These are phyloP conservation scores for Paecilomyces dactylethromorphus DNA, from an alignment of 2,329 filamentous ascomycete species.

Conservation along the genomic window DNA sequence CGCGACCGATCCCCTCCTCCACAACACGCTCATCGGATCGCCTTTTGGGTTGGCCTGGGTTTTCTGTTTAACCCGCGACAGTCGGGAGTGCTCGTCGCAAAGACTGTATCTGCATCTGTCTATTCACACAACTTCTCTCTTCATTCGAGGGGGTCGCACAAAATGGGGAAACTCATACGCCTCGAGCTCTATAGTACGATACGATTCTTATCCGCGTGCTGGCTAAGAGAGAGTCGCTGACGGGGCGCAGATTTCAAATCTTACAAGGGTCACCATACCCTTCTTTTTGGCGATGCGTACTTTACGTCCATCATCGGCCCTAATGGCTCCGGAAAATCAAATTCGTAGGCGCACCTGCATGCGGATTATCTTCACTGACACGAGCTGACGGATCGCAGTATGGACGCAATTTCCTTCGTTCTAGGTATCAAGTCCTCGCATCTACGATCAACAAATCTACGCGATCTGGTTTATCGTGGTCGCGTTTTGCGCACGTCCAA, in stretches of 20 bases:
- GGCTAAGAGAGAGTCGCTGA: slow-evolving; percentile 16
- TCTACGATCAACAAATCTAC: slow-evolving; percentile 84
- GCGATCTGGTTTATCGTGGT: slow-evolving; percentile 92
- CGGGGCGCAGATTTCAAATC: slow-evolving; percentile 82
- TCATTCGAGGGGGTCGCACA: slow-evolving; percentile 24
- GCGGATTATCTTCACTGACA: background rate
- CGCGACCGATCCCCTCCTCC: background rate
- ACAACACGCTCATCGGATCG: background rate
- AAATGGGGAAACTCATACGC: slow-evolving; percentile 92
- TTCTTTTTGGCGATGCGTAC: slow-evolving; percentile 95
- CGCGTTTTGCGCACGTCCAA: slow-evolving; percentile 87
- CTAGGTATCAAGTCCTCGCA: slow-evolving; percentile 98
- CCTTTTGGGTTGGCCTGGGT: background rate
- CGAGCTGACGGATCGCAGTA: slow-evolving; percentile 48
- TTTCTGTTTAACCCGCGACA: background rate
- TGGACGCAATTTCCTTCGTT: slow-evolving; percentile 99
- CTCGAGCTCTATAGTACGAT: slow-evolving; percentile 80
- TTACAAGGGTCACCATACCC: slow-evolving; percentile 91
- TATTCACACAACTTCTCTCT: background rate
- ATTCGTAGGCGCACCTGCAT: slow-evolving; percentile 60
- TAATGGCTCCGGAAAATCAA: slow-evolving; percentile 99
- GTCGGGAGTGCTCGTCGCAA: background rate
- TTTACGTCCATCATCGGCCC: slow-evolving; percentile 99
- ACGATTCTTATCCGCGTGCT: slow-evolving; percentile 1
- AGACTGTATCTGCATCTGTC: background rate